Conservation (phyloP, 768 basidiomycete species). For the Favolaschia claudopus region DNA sequence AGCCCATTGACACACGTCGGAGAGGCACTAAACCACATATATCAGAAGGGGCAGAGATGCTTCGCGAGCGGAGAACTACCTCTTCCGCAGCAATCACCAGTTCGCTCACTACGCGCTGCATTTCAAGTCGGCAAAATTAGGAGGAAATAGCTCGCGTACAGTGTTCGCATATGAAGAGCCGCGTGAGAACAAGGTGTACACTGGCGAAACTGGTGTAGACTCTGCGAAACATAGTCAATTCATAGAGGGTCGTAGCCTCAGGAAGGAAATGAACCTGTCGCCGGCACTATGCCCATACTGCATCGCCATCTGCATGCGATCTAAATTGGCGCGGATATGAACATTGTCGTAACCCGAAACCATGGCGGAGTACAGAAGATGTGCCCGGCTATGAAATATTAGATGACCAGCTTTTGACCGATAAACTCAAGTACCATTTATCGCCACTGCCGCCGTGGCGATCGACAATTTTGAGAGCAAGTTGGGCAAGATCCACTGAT, state of each 20-base stretch:
- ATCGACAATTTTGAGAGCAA: constrained; percentile 74
- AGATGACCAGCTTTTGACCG: not conserved
- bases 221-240: constrained; percentile 39
- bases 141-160: constrained; percentile 45
- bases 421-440: constrained; percentile 60
- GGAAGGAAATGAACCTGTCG: constrained; percentile 55
- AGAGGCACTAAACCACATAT: constrained; percentile 50
- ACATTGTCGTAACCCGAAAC: constrained; percentile 73
- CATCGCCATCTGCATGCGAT: constrained; percentile 66
- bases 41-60: not conserved
- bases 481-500: constrained; percentile 69
- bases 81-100: constrained; percentile 66
- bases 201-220: constrained; percentile 68
- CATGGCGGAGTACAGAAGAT: constrained; percentile 66
- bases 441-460: constrained; percentile 67
- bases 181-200: constrained; percentile 60
- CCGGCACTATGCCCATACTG: constrained; percentile 73
- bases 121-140: not conserved
- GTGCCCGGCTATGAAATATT: constrained; percentile 55
- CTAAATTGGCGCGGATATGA: constrained; percentile 68
- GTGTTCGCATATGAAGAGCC: constrained; percentile 68
- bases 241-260: not conserved
- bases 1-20: constrained; percentile 64
- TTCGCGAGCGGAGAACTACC: constrained; percentile 47
- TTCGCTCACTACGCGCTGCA: constrained; percentile 57